A percentile compares a stretch with the other conserved stretches of the same genome.
Evolutionary conservation across 306 rosid species (phyloP).

Genomic region (Cotoneaster glaucophyllus): DNA sequence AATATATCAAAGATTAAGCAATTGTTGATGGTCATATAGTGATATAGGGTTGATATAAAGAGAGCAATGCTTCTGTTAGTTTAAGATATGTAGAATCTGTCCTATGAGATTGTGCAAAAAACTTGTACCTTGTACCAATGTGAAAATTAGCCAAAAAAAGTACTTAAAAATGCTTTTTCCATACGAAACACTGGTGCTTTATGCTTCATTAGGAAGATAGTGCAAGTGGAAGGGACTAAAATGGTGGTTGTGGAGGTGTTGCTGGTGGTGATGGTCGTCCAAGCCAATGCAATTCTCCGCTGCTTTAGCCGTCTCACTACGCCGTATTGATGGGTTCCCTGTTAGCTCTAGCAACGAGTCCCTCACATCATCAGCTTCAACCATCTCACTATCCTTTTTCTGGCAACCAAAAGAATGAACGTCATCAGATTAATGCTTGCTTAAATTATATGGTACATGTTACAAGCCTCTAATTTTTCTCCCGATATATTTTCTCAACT

Average conservation of each 20-base stretch:
- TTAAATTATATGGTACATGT: not conserved
- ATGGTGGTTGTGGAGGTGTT: slow-evolving; percentile 33
- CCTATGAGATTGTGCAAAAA: not conserved
- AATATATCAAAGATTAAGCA: not conserved
- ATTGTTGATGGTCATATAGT: not conserved
- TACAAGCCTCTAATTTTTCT: not conserved
- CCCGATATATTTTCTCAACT: not conserved
- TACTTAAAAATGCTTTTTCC: not conserved
- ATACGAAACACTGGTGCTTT: not conserved
- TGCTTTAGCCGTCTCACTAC: slow-evolving; percentile 37
- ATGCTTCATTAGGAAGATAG: slow-evolving; percentile 33
- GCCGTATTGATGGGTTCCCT: slow-evolving; percentile 43
- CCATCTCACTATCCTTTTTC: slow-evolving; percentile 63
- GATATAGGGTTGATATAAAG: too few relatives aligned
- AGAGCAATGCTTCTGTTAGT: too few relatives aligned
- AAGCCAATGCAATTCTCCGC: slow-evolving; percentile 30
- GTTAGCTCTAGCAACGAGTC: slow-evolving; percentile 71
- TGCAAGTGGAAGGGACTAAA: slow-evolving; percentile 35
- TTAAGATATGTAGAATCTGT: not conserved
- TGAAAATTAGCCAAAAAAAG: not conserved
- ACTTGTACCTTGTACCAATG: not conserved
- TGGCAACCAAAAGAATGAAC: slow-evolving; percentile 19
- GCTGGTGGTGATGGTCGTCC: slow-evolving; percentile 26
- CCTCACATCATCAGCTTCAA: slow-evolving; percentile 74
- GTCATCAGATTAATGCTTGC: not conserved